phyloP scores from a whole-genome alignment of 192 early-diverging fungal species.

The Linnemannia elongata region DNA sequence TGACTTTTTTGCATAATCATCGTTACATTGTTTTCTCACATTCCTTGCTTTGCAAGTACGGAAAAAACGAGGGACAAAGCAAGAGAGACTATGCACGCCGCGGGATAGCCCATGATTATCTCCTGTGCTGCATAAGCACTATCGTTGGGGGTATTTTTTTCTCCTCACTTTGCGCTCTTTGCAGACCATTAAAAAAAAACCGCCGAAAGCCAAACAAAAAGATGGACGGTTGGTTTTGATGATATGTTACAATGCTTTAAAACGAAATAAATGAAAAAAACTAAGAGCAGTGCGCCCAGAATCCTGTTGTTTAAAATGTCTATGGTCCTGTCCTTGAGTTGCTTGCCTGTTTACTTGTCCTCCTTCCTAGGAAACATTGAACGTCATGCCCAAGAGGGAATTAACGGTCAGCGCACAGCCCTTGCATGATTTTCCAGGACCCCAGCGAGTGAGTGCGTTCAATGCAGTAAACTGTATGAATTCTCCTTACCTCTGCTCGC shows the following conservation, averaged over 20 bases:
- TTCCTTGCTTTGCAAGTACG: no score
- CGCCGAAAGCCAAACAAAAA: neutral
- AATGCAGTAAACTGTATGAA: neutral
- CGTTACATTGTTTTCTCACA: no score
- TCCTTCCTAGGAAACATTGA: neutral
- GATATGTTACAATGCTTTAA: slow-evolving; percentile 4
- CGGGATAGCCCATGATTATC: neutral
- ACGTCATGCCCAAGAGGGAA: neutral
- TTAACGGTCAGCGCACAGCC: neutral
- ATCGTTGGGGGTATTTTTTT: neutral
- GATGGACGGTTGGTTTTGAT: neutral
- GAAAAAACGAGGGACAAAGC: no score
- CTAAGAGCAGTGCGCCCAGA: neutral
- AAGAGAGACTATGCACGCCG: neutral
- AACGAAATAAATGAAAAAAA: neutral
- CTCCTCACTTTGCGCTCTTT: neutral
- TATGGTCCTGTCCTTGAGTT: neutral
- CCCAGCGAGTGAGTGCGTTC: neutral
- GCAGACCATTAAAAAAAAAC: neutral
- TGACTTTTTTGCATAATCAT: no score
- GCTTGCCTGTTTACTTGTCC: neutral
- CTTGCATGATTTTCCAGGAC: neutral
- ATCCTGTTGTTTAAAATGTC: neutral
- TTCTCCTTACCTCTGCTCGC: slow-evolving; percentile 50
- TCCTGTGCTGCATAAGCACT: neutral